Base-by-base conservation (phyloP, 176 grass and related monocot genomes). In the Eleusine indica region DNA sequence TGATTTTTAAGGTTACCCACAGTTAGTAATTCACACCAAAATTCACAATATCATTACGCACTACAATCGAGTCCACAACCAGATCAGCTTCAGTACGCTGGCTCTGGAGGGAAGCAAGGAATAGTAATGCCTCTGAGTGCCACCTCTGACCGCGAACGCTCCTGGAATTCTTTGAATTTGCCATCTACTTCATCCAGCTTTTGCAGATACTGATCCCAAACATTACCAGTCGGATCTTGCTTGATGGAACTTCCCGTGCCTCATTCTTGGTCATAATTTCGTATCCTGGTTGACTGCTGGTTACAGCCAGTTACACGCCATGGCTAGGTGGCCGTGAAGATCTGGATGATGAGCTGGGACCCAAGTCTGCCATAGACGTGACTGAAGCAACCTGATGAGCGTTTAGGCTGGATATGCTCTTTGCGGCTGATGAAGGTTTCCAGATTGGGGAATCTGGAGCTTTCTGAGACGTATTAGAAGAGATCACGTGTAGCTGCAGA, bases 381-480 rank as follows among this genome's bases (percentile, higher is more conserved):
- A 46, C 6, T 16, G 30, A 21, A 46, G 5, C 28, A 28, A 70
- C 37, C 6, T 15, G 75, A 17, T 21, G 13, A 77, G 12, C 51
- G 14, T 35, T 77, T 37, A 70, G 14, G 32, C 61, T 83, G 71
- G 69, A 68, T 49, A 11, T 19, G 61, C 57, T 17, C 29, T 72
- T 73, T 73, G 74, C 22, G 19, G 42, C 67, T 54, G 75, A 73
- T 6, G 81, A 16, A 63, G 8, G 43, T 22, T 15, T 15, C 25
- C 39, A 30, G 66, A 72, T 40, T 19, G 41, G n/a, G 60, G 73
- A 76, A 32, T 57, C 78, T 48, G 43, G 62, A 75, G 42, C 17
- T 66, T 71, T 66, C 22, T 39, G 28, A 11, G 28, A 18, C 5
- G 8, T 62, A 21, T 51, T 30, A 19, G 52, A 76, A 49, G 41